Evolutionary conservation across 108 stramenopile genomes (phyloP), one percentile per base, ranked within the genome.

Genomic region (Nitzschia palea): DNA sequence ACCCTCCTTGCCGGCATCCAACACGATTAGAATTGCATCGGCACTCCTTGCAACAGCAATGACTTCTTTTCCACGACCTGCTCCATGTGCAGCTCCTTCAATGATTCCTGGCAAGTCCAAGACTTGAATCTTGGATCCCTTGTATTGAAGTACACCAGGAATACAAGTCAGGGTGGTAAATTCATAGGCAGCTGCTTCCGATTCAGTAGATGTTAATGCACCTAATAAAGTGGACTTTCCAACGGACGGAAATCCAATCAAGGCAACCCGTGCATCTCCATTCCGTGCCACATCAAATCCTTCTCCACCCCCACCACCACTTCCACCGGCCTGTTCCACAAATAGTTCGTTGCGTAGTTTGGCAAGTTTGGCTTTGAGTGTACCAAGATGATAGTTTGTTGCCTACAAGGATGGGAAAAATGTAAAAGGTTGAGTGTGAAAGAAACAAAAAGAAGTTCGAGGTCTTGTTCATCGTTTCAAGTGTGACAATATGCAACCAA

Each of bases 31-130:
- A 40, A 99, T 96, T 3, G 97, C 81, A 83, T 99, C 98, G 14
- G 97, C 91, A 27, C 82, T 81, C 47, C 97, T 81, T 6, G 99
- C 99, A 9, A 97, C 97, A 3, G 99, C 98, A 67, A 99, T 99
- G 10, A 99, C 99, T 80, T 99, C 97, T 25, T 90, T 79, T 32
- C 99, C 99, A 26, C 99, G 82, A 6, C 99, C 99, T 43, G 94
- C 96, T 2, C 99, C 99, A 68, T 96, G 90, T 0, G 99, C 97
- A 3, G 99, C 99, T 27, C 99, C 99, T 68, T 99, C 99, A 70
- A 99, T 99, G 72, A 99, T 99, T 58, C 99, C 99, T 8, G 99
- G 99, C 36, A 99, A 75, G 83, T 99, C 99, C 47, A 99, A 80
- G 28, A 99, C 93, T 80, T 99, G 99, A 15, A 99, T 91, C 66